phyloP scores from a whole-genome alignment of 257 asterid genomes.

The Gentiana dahurica region DNA sequence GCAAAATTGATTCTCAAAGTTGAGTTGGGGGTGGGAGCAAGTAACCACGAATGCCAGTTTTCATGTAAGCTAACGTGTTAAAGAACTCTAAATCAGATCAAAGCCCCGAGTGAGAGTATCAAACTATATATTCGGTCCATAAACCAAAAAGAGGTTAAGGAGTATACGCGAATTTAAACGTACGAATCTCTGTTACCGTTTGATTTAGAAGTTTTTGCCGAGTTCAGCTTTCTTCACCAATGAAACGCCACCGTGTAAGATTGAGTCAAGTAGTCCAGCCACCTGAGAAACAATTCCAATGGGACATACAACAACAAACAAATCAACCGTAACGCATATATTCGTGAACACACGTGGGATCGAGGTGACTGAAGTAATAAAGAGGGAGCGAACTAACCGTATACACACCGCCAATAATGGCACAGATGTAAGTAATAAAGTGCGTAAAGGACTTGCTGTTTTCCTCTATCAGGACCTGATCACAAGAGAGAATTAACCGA shows the following conservation, averaged over 20 bases:
- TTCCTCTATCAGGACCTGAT: conserved; percentile 67
- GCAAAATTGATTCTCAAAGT: too few species aligned
- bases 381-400: conserved; percentile 44
- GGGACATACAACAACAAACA: too few species aligned
- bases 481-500: conserved; percentile 4
- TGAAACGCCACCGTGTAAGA: conserved; percentile 56
- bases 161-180: too few species aligned
- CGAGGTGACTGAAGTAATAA: conserved; percentile 8
- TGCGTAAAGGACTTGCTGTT: conserved; percentile 66
- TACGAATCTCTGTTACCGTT: not conserved
- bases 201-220: conserved; percentile 57
- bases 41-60: too few species aligned
- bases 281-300: conserved; percentile 42
- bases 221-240: conserved; percentile 69
- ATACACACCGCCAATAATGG: conserved; percentile 90
- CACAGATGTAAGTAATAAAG: conserved; percentile 72
- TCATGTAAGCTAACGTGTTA: too few species aligned
- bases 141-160: too few species aligned
- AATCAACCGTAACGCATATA: too few species aligned
- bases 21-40: too few species aligned
- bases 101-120: not conserved
- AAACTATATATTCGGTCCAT: too few species aligned
- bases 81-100: not conserved
- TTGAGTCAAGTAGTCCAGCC: conserved; percentile 78
- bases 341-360: not conserved